Conservation (phyloP, 2,329 filamentous ascomycete genomes). For the Trichoderma koningiopsis region DNA sequence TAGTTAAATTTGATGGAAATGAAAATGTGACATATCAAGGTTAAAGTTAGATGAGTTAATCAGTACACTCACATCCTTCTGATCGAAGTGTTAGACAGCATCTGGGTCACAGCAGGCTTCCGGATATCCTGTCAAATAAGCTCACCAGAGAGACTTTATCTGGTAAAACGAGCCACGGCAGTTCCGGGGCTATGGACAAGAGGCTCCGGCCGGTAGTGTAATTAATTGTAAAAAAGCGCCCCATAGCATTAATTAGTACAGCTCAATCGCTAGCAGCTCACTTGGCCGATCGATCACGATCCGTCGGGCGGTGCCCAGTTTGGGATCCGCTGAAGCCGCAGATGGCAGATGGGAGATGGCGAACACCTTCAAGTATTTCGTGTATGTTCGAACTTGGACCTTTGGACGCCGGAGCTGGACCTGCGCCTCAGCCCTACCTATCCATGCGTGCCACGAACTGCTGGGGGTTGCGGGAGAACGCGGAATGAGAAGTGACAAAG, state of each 20-base stretch:
- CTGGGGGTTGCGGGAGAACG: not conserved
- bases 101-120: not conserved
- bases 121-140: not conserved
- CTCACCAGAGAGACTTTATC: not conserved
- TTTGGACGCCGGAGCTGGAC: not conserved
- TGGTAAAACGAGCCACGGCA: not conserved
- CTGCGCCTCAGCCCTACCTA: slow-evolving; percentile 23
- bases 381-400: not conserved
- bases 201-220: not conserved
- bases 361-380: not conserved
- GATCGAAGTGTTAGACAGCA: not conserved
- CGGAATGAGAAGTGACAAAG: slow-evolving; percentile 13
- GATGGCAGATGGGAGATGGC: not conserved
- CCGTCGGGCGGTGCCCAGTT: not conserved
- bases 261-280: not conserved
- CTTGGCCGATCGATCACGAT: not conserved
- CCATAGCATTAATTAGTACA: not conserved
- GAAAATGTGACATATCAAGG: not conserved
- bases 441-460: not conserved
- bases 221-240: not conserved
- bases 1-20: not conserved
- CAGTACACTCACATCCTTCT: not conserved
- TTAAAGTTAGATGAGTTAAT: not conserved
- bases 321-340: not conserved
- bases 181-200: not conserved